These are phyloP conservation scores for Hypoxylon fragiforme DNA, from an alignment of 495 filamentous ascomycete genomes.

Conservation along the genomic window DNA sequence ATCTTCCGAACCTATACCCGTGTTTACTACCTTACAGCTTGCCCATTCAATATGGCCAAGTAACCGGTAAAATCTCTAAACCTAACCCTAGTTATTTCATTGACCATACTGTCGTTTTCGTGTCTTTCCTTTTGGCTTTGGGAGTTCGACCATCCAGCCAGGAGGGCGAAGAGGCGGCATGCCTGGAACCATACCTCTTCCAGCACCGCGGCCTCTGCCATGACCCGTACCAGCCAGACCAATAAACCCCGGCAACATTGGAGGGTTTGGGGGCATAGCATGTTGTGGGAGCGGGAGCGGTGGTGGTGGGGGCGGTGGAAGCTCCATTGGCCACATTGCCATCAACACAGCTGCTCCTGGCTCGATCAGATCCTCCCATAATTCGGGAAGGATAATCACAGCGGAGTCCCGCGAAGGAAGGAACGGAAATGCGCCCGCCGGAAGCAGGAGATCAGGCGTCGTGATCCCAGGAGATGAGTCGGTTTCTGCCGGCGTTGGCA, in stretches of 20 bases:
- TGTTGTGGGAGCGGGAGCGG: neutral
- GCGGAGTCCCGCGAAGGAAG: conserved; percentile 25
- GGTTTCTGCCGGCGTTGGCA: neutral
- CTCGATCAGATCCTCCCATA: conserved; percentile 57
- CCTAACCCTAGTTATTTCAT: neutral
- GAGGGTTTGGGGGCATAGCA: neutral
- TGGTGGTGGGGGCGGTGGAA: conserved; percentile 16
- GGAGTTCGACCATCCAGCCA: conserved; percentile 2
- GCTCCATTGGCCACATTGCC: conserved; percentile 80
- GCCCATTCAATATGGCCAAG: neutral
- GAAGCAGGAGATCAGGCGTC: too few species aligned
- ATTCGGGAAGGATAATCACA: conserved; percentile 53
- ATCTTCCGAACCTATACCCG: too few species aligned
- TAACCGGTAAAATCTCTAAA: neutral
- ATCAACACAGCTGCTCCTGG: conserved; percentile 75
- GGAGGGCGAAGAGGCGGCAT: neutral
- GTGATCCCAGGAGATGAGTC: too few species aligned
- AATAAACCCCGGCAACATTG: neutral
- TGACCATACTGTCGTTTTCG: conserved; percentile 16
- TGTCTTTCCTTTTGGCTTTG: conserved; percentile 26
- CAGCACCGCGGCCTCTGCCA: conserved; percentile 15
- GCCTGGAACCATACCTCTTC: conserved; percentile 1
- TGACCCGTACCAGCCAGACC: conserved; percentile 3
- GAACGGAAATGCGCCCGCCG: neutral
- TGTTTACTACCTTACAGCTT: too few species aligned